Conservation (phyloP, 176 grass and related monocot genomes). For the Poa annua region DNA sequence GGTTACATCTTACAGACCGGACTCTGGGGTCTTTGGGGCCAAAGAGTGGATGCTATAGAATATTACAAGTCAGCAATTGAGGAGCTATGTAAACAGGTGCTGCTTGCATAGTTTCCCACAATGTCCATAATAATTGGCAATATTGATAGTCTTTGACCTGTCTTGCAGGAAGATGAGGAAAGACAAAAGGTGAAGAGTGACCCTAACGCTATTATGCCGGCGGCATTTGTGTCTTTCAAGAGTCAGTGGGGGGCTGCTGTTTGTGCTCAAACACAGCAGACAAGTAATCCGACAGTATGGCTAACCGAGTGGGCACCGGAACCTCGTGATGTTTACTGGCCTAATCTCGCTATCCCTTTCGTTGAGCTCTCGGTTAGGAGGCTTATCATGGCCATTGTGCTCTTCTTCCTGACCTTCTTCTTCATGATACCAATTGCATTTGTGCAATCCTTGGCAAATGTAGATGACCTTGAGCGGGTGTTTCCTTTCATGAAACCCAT, state of each 20-base stretch:
- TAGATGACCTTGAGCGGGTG: slow-evolving; percentile 79
- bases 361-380: slow-evolving; percentile 80
- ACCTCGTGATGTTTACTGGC: slow-evolving; percentile 89
- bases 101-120: not conserved
- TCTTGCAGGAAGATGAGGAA: slow-evolving; percentile 78
- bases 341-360: slow-evolving; percentile 88
- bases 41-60: slow-evolving; percentile 78
- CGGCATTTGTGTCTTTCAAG: slow-evolving; percentile 95
- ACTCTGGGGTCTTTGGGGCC: slow-evolving; percentile 83
- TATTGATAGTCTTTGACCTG: slow-evolving; percentile 23
- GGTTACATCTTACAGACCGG: slow-evolving; percentile 79
- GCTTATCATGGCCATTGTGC: slow-evolving; percentile 68
- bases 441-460: slow-evolving; percentile 90
- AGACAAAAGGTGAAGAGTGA: slow-evolving; percentile 74
- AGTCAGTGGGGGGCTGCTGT: slow-evolving; percentile 92
- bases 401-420: slow-evolving; percentile 96
- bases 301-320: slow-evolving; percentile 92
- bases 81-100: slow-evolving; percentile 79
- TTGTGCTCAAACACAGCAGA: slow-evolving; percentile 97
- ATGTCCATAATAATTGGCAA: slow-evolving; percentile 7
- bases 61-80: slow-evolving; percentile 75
- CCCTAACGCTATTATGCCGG: slow-evolving; percentile 74
- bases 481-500: slow-evolving; percentile 75
- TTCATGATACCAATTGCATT: slow-evolving; percentile 98
- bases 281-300: slow-evolving; percentile 95